Conservation (phyloP, 345 rosid species). For the Moricandia moricandioides region DNA sequence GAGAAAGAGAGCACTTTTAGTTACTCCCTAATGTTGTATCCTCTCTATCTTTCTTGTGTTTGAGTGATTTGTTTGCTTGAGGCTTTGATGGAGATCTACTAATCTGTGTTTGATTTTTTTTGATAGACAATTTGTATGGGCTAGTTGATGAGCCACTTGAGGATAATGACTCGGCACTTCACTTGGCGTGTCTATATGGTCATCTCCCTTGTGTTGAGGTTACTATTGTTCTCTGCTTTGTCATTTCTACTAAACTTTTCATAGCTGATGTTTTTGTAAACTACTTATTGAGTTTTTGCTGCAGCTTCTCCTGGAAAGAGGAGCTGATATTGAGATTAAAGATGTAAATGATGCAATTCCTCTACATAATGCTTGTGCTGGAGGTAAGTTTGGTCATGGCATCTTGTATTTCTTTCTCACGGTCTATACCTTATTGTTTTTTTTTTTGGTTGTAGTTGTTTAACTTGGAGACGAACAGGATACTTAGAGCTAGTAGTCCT, state of each 20-base stretch:
- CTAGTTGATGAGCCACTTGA: slow-evolving; percentile 75
- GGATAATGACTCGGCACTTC: slow-evolving; percentile 89
- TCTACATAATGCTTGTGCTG: slow-evolving; percentile 86
- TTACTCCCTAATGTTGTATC: not conserved
- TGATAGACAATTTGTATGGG: slow-evolving; percentile 63
- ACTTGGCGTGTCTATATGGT: slow-evolving; percentile 80
- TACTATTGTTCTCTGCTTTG: not conserved
- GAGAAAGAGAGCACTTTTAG: not conserved
- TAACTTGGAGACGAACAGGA: slow-evolving; percentile 40
- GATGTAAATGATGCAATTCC: slow-evolving; percentile 93
- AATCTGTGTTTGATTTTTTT: too few relatives aligned
- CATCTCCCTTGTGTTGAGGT: slow-evolving; percentile 82
- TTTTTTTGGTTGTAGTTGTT: not conserved
- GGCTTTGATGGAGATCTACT: not conserved
- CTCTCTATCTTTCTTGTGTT: not conserved
- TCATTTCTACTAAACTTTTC: not conserved
- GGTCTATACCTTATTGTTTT: not conserved
- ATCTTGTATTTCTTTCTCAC: not conserved
- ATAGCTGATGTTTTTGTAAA: slow-evolving; percentile 4
- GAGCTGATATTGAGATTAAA: slow-evolving; percentile 71
- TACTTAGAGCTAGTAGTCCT: slow-evolving; percentile 48
- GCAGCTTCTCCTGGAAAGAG: slow-evolving; percentile 82
- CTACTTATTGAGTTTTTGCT: not conserved
- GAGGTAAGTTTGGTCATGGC: slow-evolving; percentile 49
- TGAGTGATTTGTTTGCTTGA: not conserved